phyloP scores from a whole-genome alignment of 805 yeast genomes.

The Isabelozyma gotoi region DNA sequence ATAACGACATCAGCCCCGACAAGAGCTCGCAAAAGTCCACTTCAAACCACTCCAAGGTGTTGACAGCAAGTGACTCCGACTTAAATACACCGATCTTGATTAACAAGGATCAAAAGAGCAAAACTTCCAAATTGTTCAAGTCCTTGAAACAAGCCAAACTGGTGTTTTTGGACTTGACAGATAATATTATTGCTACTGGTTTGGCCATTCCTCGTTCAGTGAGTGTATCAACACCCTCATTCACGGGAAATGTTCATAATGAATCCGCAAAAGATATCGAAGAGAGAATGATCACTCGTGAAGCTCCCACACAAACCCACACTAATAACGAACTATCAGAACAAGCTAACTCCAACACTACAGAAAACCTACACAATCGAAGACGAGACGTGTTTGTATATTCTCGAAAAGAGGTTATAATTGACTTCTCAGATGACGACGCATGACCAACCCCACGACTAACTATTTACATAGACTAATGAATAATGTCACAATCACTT shows the following conservation, averaged over 20 bases:
- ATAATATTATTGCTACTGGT: constrained; percentile 56
- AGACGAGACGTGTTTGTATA: constrained; percentile 39
- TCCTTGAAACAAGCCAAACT: constrained; percentile 25
- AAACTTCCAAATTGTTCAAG: neutral
- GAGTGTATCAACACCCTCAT: constrained; percentile 26
- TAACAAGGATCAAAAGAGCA: neutral
- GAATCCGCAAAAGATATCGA: neutral
- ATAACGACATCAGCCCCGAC: constrained; percentile 6
- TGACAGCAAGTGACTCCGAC: constrained; percentile 1
- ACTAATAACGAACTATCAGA: constrained; percentile 1
- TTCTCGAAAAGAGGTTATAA: constrained; percentile 34
- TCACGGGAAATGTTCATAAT: neutral
- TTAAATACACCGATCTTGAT: neutral
- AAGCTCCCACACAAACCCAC: neutral
- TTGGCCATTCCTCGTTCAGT: constrained; percentile 56
- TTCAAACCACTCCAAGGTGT: neutral
- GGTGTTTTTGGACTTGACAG: constrained; percentile 46
- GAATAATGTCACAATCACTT: neutral
- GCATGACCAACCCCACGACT: neutral
- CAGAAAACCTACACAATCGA: constrained; percentile 4
- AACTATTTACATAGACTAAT: neutral
- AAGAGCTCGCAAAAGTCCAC: too few relatives aligned
- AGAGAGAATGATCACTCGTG: neutral
- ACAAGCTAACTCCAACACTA: constrained; percentile 4
- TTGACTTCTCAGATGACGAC: constrained; percentile 21